Conservation (phyloP, 1,284 basidiomycete genomes). For the Irpex lacteus region DNA sequence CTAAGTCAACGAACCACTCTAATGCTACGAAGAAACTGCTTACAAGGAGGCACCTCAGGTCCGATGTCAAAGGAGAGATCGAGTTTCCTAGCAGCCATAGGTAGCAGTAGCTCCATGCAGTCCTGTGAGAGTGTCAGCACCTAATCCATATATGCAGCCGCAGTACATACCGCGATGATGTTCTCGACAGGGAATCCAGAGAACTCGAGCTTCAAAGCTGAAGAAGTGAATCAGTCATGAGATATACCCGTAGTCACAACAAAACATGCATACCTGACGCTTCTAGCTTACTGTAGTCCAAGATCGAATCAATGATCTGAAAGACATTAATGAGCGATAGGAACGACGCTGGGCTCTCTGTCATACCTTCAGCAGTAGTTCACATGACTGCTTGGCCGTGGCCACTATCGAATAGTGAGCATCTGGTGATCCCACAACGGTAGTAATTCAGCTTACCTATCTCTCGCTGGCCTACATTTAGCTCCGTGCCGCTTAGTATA, state of each 20-base stretch:
- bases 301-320: slow-evolving; percentile 71
- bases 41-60: slow-evolving; percentile 59
- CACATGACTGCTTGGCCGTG: slow-evolving; percentile 73
- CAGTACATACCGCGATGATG: slow-evolving; percentile 57
- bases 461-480: slow-evolving; percentile 63
- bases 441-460: slow-evolving; percentile 42
- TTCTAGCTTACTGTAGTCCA: slow-evolving; percentile 74
- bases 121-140: slow-evolving; percentile 38
- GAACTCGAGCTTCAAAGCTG: slow-evolving; percentile 66
- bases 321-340: background rate
- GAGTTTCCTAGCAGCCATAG: slow-evolving; percentile 69
- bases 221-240: background rate
- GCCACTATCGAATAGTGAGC: slow-evolving; percentile 42
- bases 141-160: background rate
- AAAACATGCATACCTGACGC: slow-evolving; percentile 48
- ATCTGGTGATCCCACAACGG: background rate
- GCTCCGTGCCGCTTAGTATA: slow-evolving; percentile 61
- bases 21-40: slow-evolving; percentile 12
- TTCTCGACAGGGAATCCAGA: slow-evolving; percentile 68
- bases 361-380: slow-evolving; percentile 59
- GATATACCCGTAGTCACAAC: background rate
- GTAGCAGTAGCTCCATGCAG: slow-evolving; percentile 69
- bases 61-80: slow-evolving; percentile 71
- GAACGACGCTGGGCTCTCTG: background rate
- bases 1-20: background rate